Percentiles rank a stretch among this genome's conserved stretches.
These are phyloP conservation scores for Mesotaenium endlicherianum DNA, from an alignment of 139 green algal species.

Conservation along the genomic window DNA sequence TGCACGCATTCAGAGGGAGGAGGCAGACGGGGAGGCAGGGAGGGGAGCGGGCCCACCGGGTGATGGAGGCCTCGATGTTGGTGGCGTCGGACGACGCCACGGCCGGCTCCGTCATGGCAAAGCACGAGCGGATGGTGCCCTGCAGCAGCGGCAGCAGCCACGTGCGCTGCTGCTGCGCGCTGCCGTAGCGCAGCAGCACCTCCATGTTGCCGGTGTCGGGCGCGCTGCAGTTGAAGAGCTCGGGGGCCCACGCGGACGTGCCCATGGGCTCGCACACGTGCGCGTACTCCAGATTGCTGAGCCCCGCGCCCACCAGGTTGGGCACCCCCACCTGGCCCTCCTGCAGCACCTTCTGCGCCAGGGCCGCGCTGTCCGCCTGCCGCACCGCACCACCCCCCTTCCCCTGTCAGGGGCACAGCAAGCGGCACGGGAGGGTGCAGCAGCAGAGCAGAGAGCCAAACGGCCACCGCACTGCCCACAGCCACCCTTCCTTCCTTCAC, in stretches of 20 bases:
- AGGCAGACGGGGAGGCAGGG: no score
- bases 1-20: no score
- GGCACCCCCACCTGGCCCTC: constrained; percentile 18
- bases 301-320: constrained; percentile 61
- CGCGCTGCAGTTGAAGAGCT: constrained; percentile 98
- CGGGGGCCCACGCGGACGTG: constrained; percentile 71
- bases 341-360: constrained; percentile 25
- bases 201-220: constrained; percentile 99
- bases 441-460: no score
- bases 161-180: constrained; percentile 70
- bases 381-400: background rate
- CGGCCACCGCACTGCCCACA: no score
- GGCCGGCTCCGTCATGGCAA: constrained; percentile 97
- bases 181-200: constrained; percentile 80
- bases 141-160: constrained; percentile 88
- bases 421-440: no score
- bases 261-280: constrained; percentile 66
- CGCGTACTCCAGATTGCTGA: constrained; percentile 92
- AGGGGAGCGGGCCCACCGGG: background rate
- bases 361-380: constrained; percentile 8
- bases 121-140: constrained; percentile 87
- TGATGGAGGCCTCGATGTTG: constrained; percentile 79
- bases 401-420: no score
- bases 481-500: no score
- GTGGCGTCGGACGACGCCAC: constrained; percentile 96